phyloP scores from a whole-genome alignment of 768 basidiomycete genomes.

The Serpula lacrymans region DNA sequence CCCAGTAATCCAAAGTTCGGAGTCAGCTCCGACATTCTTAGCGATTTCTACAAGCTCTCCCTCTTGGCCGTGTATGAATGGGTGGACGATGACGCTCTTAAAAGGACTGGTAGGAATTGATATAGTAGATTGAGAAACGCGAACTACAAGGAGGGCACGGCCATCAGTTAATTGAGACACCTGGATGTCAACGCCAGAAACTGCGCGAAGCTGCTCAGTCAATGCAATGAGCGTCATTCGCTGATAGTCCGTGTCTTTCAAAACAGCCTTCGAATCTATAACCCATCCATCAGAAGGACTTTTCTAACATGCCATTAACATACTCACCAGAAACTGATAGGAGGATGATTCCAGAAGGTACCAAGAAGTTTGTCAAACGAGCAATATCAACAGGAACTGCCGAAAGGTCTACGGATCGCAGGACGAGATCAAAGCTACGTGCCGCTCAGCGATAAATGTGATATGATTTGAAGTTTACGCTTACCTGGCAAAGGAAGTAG shows the following conservation, averaged over 20 bases:
- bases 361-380: slow-evolving; percentile 22
- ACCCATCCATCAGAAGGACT: too few relatives aligned
- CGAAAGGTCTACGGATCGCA: slow-evolving; percentile 17
- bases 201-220: background rate
- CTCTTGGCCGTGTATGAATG: slow-evolving; percentile 22
- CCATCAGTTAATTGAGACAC: background rate
- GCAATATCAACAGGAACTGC: slow-evolving; percentile 13
- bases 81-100: slow-evolving; percentile 23
- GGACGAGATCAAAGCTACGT: slow-evolving; percentile 17
- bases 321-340: slow-evolving; percentile 19
- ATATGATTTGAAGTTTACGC: too few relatives aligned
- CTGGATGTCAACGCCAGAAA: background rate
- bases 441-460: background rate
- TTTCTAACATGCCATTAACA: too few relatives aligned
- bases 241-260: background rate
- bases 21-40: slow-evolving; percentile 19
- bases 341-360: slow-evolving; percentile 17
- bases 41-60: slow-evolving; percentile 24
- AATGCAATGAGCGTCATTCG: background rate
- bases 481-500: too few relatives aligned
- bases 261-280: background rate
- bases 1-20: slow-evolving; percentile 25
- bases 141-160: background rate
- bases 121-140: background rate
- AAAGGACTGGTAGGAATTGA: background rate